Conservation (phyloP, 2,329 filamentous ascomycete species). For the Sporothrix euskadiensis region DNA sequence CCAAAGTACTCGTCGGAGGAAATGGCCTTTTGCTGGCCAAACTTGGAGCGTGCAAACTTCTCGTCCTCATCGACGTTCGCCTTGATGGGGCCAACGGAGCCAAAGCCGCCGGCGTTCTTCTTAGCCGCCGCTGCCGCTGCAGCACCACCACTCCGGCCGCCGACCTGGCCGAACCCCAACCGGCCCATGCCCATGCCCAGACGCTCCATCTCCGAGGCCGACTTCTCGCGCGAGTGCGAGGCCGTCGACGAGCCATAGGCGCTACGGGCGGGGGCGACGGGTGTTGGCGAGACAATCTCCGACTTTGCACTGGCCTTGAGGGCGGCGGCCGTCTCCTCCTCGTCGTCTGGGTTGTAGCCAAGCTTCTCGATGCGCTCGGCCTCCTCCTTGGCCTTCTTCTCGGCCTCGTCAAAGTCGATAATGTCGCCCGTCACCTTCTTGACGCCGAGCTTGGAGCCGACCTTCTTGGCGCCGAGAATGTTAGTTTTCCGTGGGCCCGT, state of each 20-base stretch:
- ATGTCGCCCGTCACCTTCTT: constrained; percentile 82
- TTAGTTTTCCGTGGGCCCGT: constrained; percentile 75
- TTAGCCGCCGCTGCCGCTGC: constrained; percentile 46
- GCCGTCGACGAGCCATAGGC: constrained; percentile 60
- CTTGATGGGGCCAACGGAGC: constrained; percentile 76
- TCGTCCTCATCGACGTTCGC: constrained; percentile 73
- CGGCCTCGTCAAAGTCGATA: constrained; percentile 96
- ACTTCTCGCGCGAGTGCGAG: constrained; percentile 58
- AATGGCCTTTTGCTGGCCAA: constrained; percentile 90
- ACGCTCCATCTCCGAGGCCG: constrained; percentile 78
- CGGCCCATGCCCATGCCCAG: constrained; percentile 85
- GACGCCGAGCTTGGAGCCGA: constrained; percentile 72
- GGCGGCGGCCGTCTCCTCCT: constrained; percentile 54
- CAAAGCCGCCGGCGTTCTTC: constrained; percentile 82
- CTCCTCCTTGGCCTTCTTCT: constrained; percentile 96
- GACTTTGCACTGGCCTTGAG: constrained; percentile 49
- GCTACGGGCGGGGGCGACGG: constrained; percentile 65
- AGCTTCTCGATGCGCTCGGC: constrained; percentile 93
- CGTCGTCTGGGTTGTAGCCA: constrained; percentile 91
- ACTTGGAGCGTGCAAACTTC: constrained; percentile 81
- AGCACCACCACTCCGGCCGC: constrained; percentile 48
- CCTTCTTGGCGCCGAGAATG: constrained; percentile 83
- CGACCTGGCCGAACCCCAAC: constrained; percentile 86
- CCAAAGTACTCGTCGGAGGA: constrained; percentile 98
- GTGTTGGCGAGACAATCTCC: constrained; percentile 68